Evolutionary conservation across 257 asterid genomes (phyloP), one percentile per base, ranked within the genome.

Genomic region (Rehmannia glutinosa): DNA sequence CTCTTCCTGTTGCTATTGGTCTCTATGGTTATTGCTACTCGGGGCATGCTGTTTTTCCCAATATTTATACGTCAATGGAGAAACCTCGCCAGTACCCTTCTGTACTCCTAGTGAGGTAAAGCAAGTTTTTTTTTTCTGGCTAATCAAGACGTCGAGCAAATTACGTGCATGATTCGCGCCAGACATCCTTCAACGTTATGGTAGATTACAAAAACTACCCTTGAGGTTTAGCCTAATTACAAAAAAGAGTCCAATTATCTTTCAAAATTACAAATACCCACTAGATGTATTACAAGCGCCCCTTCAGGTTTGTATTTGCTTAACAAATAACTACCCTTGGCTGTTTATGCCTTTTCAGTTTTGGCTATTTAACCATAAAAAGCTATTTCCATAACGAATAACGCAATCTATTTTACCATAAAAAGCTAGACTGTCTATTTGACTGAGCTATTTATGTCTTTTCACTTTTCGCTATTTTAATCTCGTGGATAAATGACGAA

Each of bases 31-130:
- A 79, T 66, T 94, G 98, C 87, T 94, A 91, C 81, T 87, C 97
- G 0, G 99, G 99, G 1, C 98, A 94, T 51, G 98, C 98, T 8
- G 96, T 94, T 30, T 86, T 94, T 46, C 99, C 99, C 43, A 94
- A 91, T 64, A 94, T 94, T 62, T 94, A 94, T 70, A 78, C 92
- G 1, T 94, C 99, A 6, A 76, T 94, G 98, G 87, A 77, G 64
- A 89, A 87, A 45, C 97, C 84, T 15, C 83, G 77, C 63, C 93
- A 89, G 81, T 94, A 64, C 75, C 89, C 97, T 32, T 54, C 86
- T 5, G 95, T 94, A 49, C 97, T 94, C 64, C 73, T 91, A 62
- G 51, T 82, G 46, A 84, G 98, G 99, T 91, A 76, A 66, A 36
- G 0, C 50, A 5, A 6, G 10, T 24, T 43, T 11, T 13, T 9